Percentiles rank a stretch among this genome's conserved stretches.
These are phyloP conservation scores for Bremia lactucae DNA, from an alignment of 352 stramenopile species.

Conservation along the genomic window DNA sequence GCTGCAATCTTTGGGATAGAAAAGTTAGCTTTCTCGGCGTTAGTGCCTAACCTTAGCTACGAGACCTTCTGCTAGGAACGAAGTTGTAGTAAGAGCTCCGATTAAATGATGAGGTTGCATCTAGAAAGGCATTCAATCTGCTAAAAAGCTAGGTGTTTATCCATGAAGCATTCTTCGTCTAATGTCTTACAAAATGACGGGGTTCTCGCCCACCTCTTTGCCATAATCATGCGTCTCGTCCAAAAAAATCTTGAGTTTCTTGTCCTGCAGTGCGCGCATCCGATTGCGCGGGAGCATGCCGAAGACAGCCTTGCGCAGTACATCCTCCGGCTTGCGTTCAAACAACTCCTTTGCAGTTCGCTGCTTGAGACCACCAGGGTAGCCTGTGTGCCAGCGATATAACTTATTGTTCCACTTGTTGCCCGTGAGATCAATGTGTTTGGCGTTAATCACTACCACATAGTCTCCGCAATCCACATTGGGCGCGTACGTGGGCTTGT, in stretches of 20 bases:
- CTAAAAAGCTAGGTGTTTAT: too few relatives aligned
- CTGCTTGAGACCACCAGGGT: conserved; percentile 94
- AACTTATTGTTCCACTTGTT: conserved; percentile 97
- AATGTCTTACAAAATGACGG: conserved; percentile 58
- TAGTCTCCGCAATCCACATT: conserved; percentile 97
- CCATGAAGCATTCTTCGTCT: too few relatives aligned
- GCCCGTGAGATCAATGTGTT: conserved; percentile 91
- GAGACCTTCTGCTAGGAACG: too few relatives aligned
- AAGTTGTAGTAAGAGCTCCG: too few relatives aligned
- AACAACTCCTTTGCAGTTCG: conserved; percentile 90
- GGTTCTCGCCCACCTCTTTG: conserved; percentile 80
- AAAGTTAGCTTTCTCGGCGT: too few relatives aligned
- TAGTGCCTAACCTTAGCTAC: too few relatives aligned
- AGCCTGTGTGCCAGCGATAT: conserved; percentile 97
- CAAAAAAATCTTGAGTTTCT: conserved; percentile 96
- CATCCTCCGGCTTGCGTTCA: conserved; percentile 90
- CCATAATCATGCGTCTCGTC: conserved; percentile 88
- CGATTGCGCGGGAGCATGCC: conserved; percentile 98
- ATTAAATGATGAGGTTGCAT: too few relatives aligned
- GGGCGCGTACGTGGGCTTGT: conserved; percentile 97
- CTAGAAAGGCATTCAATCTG: too few relatives aligned
- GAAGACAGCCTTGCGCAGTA: conserved; percentile 93
- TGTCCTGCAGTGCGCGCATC: conserved; percentile 89
- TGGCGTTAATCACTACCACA: conserved; percentile 95
- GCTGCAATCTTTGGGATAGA: too few relatives aligned